Base-by-base conservation (phyloP, 2,329 filamentous ascomycete species). In the Tolypocladium ophioglossoides region DNA sequence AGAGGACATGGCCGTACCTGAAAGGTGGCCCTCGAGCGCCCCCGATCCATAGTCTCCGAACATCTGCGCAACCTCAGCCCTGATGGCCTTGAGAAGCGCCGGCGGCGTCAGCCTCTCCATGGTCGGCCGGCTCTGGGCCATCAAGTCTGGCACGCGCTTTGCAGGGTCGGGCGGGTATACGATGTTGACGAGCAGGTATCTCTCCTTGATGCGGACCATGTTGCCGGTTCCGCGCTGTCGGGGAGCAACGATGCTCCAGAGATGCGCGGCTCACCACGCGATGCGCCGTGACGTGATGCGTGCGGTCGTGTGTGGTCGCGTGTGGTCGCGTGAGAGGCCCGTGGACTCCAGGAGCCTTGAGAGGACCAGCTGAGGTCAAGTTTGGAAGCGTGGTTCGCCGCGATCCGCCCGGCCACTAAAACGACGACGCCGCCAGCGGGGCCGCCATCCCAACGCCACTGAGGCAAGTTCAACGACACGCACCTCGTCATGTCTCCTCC, bases 201-300 rank as follows among this genome's bases (percentile, higher is more conserved):
- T 86, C 71, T 96, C 87, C 72, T 99, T 99, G 62, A 97, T 83
- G 66, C 94, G 89, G 56, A 99, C 94, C 94, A 99, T 96, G 7
- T 6, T 51, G 34, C 18, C 6, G 22, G 34, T 20, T n/a, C n/a
- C 9, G 22, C 5, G 48, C 11, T 30, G 27, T 27, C 27, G 40
- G 4, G 18, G 22, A 22, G 14, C 14, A 5, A 3, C 3, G 22
- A 9, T 18, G 41, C 24, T n/a, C 22, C 32, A 2, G 4, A n/a
- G 3, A 27, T 11, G 10, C 18, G 27, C 27, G 3, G 27, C 16
- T 32, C 20, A 47, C 16, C n/a, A 18, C 27, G 44, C 27, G 10
- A 9, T 7, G 18, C 2, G 44, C 9, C 3, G 4, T 1, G 24
- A 34, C 24, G 41, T 30, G 24, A 16, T 24, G 7, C 30, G 30